These are phyloP conservation scores for Phialemonium atrogriseum DNA, from an alignment of 2,329 filamentous ascomycete genomes.

Conservation along the genomic window DNA sequence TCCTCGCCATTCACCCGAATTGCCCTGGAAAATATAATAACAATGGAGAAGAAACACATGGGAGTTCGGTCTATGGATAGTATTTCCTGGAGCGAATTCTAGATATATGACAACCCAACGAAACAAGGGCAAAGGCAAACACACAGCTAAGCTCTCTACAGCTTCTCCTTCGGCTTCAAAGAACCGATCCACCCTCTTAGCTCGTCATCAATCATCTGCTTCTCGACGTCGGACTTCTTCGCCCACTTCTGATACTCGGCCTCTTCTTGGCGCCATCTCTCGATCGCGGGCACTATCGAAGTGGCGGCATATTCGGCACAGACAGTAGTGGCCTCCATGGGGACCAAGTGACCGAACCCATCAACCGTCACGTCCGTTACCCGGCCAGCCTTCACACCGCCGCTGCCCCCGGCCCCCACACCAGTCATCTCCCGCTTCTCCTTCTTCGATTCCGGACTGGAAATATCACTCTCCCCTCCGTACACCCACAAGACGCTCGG, in stretches of 20 bases:
- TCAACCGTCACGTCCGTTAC: slow-evolving; percentile 60
- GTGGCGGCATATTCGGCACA: slow-evolving; percentile 53
- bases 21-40: no score
- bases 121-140: no score
- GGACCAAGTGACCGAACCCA: slow-evolving; percentile 68
- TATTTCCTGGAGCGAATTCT: no score
- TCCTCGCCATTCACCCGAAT: no score
- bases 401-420: slow-evolving; percentile 56
- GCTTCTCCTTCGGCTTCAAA: slow-evolving; percentile 2
- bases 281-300: slow-evolving; percentile 51
- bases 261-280: slow-evolving; percentile 49
- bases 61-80: no score
- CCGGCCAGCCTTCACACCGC: slow-evolving; percentile 53
- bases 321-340: slow-evolving; percentile 66
- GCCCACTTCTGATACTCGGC: slow-evolving; percentile 48
- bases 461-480: slow-evolving; percentile 51
- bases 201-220: slow-evolving; percentile 46
- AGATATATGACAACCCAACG: no score
- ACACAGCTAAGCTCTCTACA: background rate
- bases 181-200: slow-evolving; percentile 44
- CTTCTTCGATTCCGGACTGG: slow-evolving; percentile 36
- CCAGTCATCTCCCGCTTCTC: slow-evolving; percentile 59
- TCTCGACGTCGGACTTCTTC: slow-evolving; percentile 38
- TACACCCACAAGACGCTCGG: slow-evolving; percentile 64
- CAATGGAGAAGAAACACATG: no score